Percentiles rank a stretch among this genome's conserved stretches.
Evolutionary conservation across 1,139 yeast species (phyloP).

Genomic region (Zygosaccharomyces pseudobailii): DNA sequence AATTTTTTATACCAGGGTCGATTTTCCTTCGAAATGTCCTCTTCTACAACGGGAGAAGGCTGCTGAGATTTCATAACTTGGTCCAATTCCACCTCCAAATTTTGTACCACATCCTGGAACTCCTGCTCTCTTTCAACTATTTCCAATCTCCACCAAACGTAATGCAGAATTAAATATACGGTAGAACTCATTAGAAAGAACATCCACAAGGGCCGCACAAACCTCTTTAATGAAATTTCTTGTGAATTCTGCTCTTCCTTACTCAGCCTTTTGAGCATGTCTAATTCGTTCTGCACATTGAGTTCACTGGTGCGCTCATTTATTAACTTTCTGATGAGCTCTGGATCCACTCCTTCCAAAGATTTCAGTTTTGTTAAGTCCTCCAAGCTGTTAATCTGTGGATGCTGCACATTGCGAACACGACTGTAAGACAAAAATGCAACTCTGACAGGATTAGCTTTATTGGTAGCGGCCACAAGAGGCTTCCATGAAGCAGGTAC

Average conservation of each 20-base stretch:
- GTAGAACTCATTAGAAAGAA: constrained; percentile 30
- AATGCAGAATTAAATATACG: constrained; percentile 31
- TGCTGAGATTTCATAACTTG: constrained; percentile 6
- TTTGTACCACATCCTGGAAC: constrained; percentile 14
- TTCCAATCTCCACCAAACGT: constrained; percentile 35
- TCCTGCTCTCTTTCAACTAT: constrained; percentile 31
- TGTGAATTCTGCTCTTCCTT: constrained; percentile 21
- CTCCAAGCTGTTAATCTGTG: constrained; percentile 23
- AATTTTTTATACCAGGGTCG: constrained; percentile 21
- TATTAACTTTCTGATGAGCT: constrained; percentile 27
- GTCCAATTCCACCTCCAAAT: constrained; percentile 20
- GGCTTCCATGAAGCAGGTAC: neutral
- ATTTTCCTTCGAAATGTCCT: neutral
- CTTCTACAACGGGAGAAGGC: neutral
- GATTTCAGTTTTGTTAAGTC: constrained; percentile 29
- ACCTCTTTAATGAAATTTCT: constrained; percentile 21
- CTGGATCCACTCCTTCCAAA: constrained; percentile 32
- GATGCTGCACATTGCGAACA: constrained; percentile 1
- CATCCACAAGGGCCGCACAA: constrained; percentile 29
- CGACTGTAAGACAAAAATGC: neutral
- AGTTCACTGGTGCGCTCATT: constrained; percentile 30
- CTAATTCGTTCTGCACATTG: constrained; percentile 28
- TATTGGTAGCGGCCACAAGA: neutral
- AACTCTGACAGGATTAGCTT: neutral
- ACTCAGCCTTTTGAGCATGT: constrained; percentile 25